A percentile compares a stretch with the other conserved stretches of the same genome.
phyloP scores from a whole-genome alignment of 2,329 filamentous ascomycete species.

The Byssochlamys sp. region DNA sequence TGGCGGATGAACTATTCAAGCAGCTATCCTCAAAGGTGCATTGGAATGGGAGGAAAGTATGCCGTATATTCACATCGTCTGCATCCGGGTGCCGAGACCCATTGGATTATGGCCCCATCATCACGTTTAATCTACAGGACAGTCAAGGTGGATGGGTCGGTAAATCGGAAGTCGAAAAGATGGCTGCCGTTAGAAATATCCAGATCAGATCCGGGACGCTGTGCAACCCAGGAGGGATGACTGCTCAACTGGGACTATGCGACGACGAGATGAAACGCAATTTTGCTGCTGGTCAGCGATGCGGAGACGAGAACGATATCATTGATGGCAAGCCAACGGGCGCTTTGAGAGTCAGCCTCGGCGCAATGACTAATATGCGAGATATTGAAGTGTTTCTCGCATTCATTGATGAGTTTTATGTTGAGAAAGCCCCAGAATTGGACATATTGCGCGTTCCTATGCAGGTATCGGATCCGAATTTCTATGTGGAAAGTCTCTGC shows the following conservation, averaged over 20 bases:
- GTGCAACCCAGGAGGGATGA: slow-evolving; percentile 84
- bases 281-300: slow-evolving; percentile 74
- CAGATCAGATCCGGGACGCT: slow-evolving; percentile 80
- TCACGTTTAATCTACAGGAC: slow-evolving; percentile 74
- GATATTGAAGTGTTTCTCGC: slow-evolving; percentile 65
- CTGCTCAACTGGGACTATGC: slow-evolving; percentile 59
- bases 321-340: slow-evolving; percentile 79
- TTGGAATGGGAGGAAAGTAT: slow-evolving; percentile 57
- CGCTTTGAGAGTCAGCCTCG: slow-evolving; percentile 73
- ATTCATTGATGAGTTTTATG: slow-evolving; percentile 64
- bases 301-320: slow-evolving; percentile 72
- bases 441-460: slow-evolving; percentile 11
- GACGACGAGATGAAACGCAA: slow-evolving; percentile 77
- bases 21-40: slow-evolving; percentile 56
- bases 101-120: slow-evolving; percentile 56
- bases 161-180: slow-evolving; percentile 75
- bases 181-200: slow-evolving; percentile 67
- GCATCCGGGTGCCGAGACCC: slow-evolving; percentile 35
- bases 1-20: slow-evolving; percentile 51
- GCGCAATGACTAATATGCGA: slow-evolving; percentile 71
- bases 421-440: slow-evolving; percentile 24
- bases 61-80: slow-evolving; percentile 51
- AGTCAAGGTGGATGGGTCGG: slow-evolving; percentile 64
- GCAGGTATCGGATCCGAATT: slow-evolving; percentile 12
- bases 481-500: slow-evolving; percentile 55